These are phyloP conservation scores for Mycogone perniciosa DNA, from an alignment of 2,329 filamentous ascomycete species.

Conservation along the genomic window DNA sequence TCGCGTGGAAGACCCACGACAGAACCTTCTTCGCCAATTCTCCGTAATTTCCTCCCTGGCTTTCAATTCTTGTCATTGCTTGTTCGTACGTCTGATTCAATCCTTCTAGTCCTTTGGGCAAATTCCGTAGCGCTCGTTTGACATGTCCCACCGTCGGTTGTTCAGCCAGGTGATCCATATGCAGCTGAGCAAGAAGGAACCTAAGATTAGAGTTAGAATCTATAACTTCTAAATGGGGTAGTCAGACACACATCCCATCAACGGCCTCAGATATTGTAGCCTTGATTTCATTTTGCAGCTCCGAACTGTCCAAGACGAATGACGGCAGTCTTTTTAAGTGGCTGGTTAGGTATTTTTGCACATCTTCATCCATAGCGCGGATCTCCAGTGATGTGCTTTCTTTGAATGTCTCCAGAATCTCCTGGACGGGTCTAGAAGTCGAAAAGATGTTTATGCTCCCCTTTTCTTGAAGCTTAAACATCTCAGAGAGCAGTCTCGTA, in stretches of 20 bases:
- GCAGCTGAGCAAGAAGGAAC: not conserved
- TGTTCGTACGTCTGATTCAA: not conserved
- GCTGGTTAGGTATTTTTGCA: not conserved
- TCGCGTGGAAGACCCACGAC: slow-evolving; percentile 33
- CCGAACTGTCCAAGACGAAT: not conserved
- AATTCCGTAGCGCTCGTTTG: too few relatives aligned
- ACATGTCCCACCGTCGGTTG: too few relatives aligned
- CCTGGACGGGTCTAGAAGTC: not conserved
- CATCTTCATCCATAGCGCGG: not conserved
- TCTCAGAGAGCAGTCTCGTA: not conserved
- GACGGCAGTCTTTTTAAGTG: not conserved
- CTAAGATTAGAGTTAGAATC: not conserved
- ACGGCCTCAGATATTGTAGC: not conserved
- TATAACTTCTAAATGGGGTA: too few relatives aligned
- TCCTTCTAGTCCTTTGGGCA: not conserved
- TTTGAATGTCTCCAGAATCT: not conserved
- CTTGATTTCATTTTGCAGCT: not conserved
- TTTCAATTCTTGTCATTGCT: slow-evolving; percentile 30
- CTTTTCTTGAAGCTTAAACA: not conserved
- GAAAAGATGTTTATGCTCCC: not conserved
- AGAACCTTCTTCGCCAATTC: slow-evolving; percentile 32
- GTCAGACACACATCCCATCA: not conserved
- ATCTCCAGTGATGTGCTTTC: not conserved
- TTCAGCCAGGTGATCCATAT: not conserved
- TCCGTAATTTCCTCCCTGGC: slow-evolving; percentile 24